A percentile compares a stretch with the other conserved stretches of the same genome.
phyloP scores from a whole-genome alignment of 2,329 filamentous ascomycete species.

The Calonectria fujianensis region DNA sequence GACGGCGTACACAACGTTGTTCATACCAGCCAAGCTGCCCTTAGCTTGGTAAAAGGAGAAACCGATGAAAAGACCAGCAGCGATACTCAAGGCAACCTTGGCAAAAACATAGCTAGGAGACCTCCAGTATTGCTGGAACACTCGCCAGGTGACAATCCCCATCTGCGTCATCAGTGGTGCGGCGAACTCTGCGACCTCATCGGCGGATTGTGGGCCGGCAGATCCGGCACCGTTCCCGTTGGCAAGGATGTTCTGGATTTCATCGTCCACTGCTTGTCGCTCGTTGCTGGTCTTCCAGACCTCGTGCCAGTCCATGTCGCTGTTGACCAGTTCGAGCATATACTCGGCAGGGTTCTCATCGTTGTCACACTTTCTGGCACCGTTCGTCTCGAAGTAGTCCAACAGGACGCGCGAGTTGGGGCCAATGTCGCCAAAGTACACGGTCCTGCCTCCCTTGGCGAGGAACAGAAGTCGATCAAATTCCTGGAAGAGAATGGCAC shows the following conservation, averaged over 20 bases:
- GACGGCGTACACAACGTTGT: conserved; percentile 83
- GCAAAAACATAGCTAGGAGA: conserved; percentile 32
- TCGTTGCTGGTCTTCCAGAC: conserved; percentile 25
- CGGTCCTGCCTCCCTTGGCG: conserved; percentile 25
- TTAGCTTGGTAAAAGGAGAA: conserved; percentile 78
- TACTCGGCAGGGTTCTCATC: conserved; percentile 35
- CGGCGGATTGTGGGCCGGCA: neutral
- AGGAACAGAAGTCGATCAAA: conserved; percentile 75
- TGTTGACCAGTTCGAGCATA: conserved; percentile 27
- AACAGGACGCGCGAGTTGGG: conserved; percentile 23
- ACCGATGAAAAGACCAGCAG: conserved; percentile 74
- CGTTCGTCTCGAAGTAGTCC: conserved; percentile 27
- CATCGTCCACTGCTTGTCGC: conserved; percentile 7
- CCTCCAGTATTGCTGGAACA: conserved; percentile 42
- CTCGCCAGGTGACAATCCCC: conserved; percentile 19
- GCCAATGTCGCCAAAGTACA: conserved; percentile 36
- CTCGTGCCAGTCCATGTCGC: conserved; percentile 27
- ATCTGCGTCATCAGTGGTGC: conserved; percentile 28
- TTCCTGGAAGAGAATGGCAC: conserved; percentile 65
- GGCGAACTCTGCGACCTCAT: conserved; percentile 13
- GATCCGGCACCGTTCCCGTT: neutral
- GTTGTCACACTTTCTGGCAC: conserved; percentile 5
- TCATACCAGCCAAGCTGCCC: conserved; percentile 77
- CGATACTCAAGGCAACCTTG: conserved; percentile 35
- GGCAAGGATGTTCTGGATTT: conserved; percentile 17